Evolutionary conservation across 176 grass and related monocot species (phyloP).

Genomic region (Phragmites australis): DNA sequence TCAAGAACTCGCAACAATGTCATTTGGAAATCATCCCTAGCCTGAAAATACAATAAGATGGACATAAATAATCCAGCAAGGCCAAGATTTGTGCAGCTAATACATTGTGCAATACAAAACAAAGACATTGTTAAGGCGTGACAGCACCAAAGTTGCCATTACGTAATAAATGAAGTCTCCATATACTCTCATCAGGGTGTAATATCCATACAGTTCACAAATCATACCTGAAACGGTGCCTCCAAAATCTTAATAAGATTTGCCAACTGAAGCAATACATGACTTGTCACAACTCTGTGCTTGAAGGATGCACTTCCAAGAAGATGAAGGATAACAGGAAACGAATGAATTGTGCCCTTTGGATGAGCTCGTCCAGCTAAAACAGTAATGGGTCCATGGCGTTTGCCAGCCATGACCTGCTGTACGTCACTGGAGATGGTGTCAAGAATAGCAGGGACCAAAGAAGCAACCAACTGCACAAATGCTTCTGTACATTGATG

Average conservation of each 20-base stretch:
- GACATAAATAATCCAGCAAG: constrained; percentile 17
- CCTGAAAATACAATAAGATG: constrained; percentile 57
- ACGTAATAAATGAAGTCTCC: constrained; percentile 2
- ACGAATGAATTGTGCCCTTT: constrained; percentile 81
- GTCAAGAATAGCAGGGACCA: constrained; percentile 83
- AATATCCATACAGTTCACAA: constrained; percentile 1
- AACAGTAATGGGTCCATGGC: constrained; percentile 66
- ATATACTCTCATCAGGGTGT: constrained; percentile 6
- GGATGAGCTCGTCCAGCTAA: constrained; percentile 70
- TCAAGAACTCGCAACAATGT: constrained; percentile 79
- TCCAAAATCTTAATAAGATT: constrained; percentile 94
- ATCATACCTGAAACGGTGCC: constrained; percentile 77
- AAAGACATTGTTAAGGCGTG: constrained; percentile 22
- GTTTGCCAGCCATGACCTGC: constrained; percentile 84
- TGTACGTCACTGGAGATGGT: constrained; percentile 82
- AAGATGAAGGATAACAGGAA: constrained; percentile 94
- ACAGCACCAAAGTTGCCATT: constrained; percentile 17
- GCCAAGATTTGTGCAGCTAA: constrained; percentile 7
- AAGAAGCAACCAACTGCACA: constrained; percentile 67
- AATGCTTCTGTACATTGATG: constrained; percentile 78
- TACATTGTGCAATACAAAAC: constrained; percentile 12
- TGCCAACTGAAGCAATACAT: constrained; percentile 83
- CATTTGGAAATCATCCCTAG: constrained; percentile 98
- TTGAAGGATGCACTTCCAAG: constrained; percentile 90
- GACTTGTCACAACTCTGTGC: constrained; percentile 68